Evolutionary conservation across 2,329 filamentous ascomycete genomes (phyloP).

Genomic region (Beauveria sp.): DNA sequence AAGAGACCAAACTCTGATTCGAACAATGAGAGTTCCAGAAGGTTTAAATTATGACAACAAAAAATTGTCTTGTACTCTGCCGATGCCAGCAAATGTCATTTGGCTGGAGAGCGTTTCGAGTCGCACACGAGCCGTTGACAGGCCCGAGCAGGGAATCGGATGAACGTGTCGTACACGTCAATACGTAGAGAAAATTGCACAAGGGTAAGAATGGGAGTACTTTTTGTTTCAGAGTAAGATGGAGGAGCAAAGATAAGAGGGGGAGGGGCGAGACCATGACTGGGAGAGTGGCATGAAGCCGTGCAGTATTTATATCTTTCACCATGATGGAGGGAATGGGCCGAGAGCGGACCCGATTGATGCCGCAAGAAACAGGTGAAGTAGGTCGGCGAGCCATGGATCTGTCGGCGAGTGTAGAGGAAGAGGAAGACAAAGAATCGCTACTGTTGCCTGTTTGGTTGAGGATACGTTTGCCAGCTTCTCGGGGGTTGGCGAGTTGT

Average conservation of each 20-base stretch:
- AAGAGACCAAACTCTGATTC: not conserved
- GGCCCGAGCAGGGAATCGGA: not conserved
- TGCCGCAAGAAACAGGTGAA: not conserved
- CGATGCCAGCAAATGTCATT: not conserved
- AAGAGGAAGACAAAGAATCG: not conserved
- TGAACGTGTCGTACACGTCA: not conserved
- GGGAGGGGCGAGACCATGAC: not conserved
- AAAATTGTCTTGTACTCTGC: no score
- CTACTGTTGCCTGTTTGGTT: constrained; percentile 1
- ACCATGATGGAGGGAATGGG: not conserved
- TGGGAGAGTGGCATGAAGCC: no score
- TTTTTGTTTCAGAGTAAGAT: not conserved
- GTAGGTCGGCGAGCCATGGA: not conserved
- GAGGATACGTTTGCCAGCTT: not conserved
- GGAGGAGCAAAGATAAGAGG: not conserved
- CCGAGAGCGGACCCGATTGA: not conserved
- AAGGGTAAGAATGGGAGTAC: no score
- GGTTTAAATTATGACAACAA: not conserved
- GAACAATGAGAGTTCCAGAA: not conserved
- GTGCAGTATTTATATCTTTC: no score
- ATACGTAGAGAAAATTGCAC: not conserved
- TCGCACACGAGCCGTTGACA: not conserved
- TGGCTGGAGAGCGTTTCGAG: not conserved
- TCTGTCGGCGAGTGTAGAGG: not conserved
- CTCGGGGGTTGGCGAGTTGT: no score